A percentile compares a stretch with the other conserved stretches of the same genome.
phyloP scores from a whole-genome alignment of 192 early-diverging fungal genomes.

The Spizellomyces punctatus region DNA sequence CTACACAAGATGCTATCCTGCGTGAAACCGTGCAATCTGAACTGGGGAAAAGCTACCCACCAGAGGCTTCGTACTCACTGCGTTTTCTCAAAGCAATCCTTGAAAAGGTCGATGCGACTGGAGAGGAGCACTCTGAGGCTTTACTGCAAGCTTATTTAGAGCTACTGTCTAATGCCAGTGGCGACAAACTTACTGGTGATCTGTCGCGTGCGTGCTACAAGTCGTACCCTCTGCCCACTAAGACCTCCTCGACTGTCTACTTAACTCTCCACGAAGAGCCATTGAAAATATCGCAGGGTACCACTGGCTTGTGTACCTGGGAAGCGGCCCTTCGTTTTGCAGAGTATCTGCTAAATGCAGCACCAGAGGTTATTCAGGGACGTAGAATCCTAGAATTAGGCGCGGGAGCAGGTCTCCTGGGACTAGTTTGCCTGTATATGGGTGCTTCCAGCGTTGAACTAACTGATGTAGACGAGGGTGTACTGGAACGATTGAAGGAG shows the following conservation, averaged over 20 bases:
- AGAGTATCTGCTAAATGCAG: constrained; percentile 48
- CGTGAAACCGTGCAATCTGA: neutral
- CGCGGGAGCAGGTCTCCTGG: constrained; percentile 39
- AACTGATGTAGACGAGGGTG: constrained; percentile 34
- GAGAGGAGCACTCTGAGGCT: constrained; percentile 10
- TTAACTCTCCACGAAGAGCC: constrained; percentile 55
- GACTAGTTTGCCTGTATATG: constrained; percentile 23
- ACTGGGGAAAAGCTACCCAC: constrained; percentile 11
- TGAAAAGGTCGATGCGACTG: neutral
- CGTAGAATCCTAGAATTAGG: constrained; percentile 45
- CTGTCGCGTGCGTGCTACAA: neutral
- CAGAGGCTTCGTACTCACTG: constrained; percentile 8
- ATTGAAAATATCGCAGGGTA: constrained; percentile 58
- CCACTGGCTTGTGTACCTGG: constrained; percentile 68
- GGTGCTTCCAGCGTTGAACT: constrained; percentile 28
- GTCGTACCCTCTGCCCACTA: neutral
- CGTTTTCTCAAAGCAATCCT: constrained; percentile 28
- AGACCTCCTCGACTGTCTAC: neutral
- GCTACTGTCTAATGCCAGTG: neutral
- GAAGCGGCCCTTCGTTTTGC: constrained; percentile 59
- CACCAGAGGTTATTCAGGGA: neutral
- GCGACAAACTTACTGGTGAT: neutral
- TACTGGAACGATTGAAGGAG: constrained; percentile 25
- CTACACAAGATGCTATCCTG: neutral
- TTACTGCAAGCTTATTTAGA: constrained; percentile 17